Evolutionary conservation across 768 basidiomycete species (phyloP).

Genomic region (Postia placenta): DNA sequence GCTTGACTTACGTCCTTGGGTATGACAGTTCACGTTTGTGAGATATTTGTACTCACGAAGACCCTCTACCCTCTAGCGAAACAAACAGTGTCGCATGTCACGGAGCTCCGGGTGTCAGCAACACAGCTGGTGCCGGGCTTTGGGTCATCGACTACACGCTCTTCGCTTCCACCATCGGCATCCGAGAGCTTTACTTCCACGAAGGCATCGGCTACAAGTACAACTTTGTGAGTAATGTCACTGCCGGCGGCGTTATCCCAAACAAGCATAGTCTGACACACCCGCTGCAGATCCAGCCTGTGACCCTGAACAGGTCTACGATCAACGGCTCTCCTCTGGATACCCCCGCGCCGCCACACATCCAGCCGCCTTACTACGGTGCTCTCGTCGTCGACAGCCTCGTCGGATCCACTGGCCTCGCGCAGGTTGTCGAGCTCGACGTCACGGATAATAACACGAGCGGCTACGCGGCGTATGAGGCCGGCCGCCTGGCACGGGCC

Average conservation of each 20-base stretch:
- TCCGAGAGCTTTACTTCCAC: conserved; percentile 55
- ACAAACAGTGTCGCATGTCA: conserved; percentile 33
- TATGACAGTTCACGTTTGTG: conserved; percentile 3
- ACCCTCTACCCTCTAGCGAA: conserved; percentile 13
- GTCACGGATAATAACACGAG: conserved; percentile 42
- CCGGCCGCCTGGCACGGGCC: conserved; percentile 35
- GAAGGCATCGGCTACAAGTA: conserved; percentile 70
- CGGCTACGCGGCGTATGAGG: conserved; percentile 60
- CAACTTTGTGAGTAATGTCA: conserved; percentile 38
- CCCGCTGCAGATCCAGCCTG: conserved; percentile 51
- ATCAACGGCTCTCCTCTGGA: conserved; percentile 46
- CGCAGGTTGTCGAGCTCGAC: conserved; percentile 40
- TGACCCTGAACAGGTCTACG: conserved; percentile 49
- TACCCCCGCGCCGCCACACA: conserved; percentile 46
- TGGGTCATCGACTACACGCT: conserved; percentile 66
- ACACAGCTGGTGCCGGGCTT: conserved; percentile 63
- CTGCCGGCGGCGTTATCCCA: background rate
- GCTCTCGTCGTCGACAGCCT: conserved; percentile 56
- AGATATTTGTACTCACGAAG: conserved; percentile 30
- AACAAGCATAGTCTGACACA: background rate
- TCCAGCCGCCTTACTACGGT: conserved; percentile 64
- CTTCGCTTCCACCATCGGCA: conserved; percentile 50
- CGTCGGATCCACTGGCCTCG: conserved; percentile 39
- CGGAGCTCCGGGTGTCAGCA: conserved; percentile 50
- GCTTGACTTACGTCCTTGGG: conserved; percentile 56